A percentile compares a stretch with the other conserved stretches of the same genome.
Conservation (phyloP, 495 filamentous ascomycete genomes). For the Chaetomium fimeti region DNA sequence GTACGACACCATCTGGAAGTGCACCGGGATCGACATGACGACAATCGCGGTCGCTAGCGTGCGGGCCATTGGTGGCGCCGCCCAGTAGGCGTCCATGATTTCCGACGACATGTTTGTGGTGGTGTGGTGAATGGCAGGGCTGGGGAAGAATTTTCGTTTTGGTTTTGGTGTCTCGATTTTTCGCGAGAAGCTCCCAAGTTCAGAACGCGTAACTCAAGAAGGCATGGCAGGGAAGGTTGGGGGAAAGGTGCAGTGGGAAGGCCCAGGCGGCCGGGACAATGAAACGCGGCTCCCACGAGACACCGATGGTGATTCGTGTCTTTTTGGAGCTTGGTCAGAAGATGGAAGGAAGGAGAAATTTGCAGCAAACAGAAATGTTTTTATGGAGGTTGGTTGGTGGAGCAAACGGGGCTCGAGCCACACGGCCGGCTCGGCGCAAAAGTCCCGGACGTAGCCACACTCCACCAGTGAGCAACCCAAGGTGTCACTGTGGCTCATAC, state of each 20-base stretch:
- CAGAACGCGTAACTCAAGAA: conserved; percentile 26
- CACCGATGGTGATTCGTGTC: conserved; percentile 38
- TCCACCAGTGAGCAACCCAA: neutral
- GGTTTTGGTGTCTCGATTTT: conserved; percentile 18
- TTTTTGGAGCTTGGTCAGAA: conserved; percentile 32
- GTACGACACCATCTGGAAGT: conserved; percentile 53
- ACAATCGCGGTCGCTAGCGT: conserved; percentile 70
- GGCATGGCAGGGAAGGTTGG: conserved; percentile 20
- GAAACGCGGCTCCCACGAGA: conserved; percentile 23
- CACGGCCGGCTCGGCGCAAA: conserved; percentile 18
- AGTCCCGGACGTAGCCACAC: conserved; percentile 14
- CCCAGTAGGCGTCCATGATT: conserved; percentile 66
- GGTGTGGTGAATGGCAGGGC: neutral
- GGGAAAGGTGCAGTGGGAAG: conserved; percentile 19
- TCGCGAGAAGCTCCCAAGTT: conserved; percentile 28
- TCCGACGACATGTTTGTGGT: conserved; percentile 31
- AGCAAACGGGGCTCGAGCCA: conserved; percentile 22
- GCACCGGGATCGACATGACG: conserved; percentile 58
- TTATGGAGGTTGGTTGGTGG: conserved; percentile 27
- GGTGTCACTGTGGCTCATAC: neutral
- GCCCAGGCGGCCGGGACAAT: conserved; percentile 14
- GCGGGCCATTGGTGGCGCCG: conserved; percentile 67
- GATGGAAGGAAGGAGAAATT: conserved; percentile 28
- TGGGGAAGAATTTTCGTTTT: conserved; percentile 18
- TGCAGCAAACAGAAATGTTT: conserved; percentile 24